Conservation (phyloP, 2,329 filamentous ascomycete species). For the Coniochaeta sp. region DNA sequence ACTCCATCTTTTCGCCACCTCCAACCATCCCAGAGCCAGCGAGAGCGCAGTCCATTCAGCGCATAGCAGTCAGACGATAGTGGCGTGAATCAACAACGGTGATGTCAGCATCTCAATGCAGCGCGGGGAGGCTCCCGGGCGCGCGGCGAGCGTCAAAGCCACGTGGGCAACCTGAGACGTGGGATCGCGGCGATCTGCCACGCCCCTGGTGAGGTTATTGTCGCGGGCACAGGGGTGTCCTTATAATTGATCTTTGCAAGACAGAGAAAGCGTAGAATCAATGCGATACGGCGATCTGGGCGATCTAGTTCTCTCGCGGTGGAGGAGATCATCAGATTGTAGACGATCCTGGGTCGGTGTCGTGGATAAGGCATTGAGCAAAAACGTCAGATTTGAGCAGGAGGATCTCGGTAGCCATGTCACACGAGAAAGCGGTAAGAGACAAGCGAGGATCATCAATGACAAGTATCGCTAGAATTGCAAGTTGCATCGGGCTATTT, state of each 20-base stretch:
- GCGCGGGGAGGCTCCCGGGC: not conserved
- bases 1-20: not conserved
- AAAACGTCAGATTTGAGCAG: not conserved
- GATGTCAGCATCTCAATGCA: not conserved
- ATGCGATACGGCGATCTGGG: not conserved
- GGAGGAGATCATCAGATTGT: not conserved
- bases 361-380: not conserved
- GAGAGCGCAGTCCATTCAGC: not conserved
- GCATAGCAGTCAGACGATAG: not conserved
- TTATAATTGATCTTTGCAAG: not conserved
- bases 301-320: not conserved
- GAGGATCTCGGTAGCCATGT: not conserved
- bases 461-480: not conserved
- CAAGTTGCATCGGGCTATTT: not conserved
- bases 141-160: not conserved
- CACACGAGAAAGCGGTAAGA: not conserved
- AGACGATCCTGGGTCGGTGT: not conserved
- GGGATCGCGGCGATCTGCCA: not conserved
- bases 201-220: not conserved
- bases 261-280: not conserved
- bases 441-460: not conserved
- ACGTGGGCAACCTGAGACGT: not conserved
- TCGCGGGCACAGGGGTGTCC: not conserved
- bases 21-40: not conserved
- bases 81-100: not conserved